Percentiles rank a stretch among this genome's conserved stretches.
Evolutionary conservation across 1,139 yeast species (phyloP).

Genomic region (Yarrowia galli): DNA sequence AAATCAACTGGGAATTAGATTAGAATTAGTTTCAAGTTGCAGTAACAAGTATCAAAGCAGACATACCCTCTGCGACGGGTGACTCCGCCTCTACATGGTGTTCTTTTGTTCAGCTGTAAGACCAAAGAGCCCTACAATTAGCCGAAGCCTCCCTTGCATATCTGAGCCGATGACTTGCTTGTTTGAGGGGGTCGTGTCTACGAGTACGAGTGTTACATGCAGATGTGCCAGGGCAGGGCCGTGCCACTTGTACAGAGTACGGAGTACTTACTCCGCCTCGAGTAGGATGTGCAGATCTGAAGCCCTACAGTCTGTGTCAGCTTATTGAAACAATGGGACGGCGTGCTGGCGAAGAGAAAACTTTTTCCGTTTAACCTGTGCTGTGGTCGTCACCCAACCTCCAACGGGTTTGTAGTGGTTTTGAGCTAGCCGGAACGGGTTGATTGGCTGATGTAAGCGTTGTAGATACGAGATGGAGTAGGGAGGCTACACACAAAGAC

Average conservation of each 20-base stretch:
- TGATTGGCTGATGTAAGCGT: no score
- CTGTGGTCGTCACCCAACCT: not conserved
- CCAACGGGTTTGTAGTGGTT: not conserved
- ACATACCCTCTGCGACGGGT: not conserved
- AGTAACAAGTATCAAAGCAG: not conserved
- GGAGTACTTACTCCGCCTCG: not conserved
- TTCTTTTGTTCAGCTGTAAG: not conserved
- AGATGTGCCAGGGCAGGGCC: no score
- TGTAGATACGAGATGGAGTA: no score
- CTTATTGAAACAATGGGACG: not conserved
- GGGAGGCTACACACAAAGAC: no score
- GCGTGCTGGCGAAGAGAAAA: not conserved
- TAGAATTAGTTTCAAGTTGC: not conserved
- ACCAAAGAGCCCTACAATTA: no score
- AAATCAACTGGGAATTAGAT: not conserved
- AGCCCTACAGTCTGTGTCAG: not conserved
- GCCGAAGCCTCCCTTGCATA: conserved; percentile 8
- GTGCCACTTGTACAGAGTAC: no score
- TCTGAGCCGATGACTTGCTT: not conserved
- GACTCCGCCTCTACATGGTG: not conserved
- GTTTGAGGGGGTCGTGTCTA: not conserved
- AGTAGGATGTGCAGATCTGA: not conserved
- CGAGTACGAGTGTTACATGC: no score
- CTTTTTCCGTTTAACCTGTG: not conserved
- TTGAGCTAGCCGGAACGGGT: no score